These are phyloP conservation scores for Cenchrus americanus DNA, from an alignment of 176 grass and related monocot species.

Conservation along the genomic window DNA sequence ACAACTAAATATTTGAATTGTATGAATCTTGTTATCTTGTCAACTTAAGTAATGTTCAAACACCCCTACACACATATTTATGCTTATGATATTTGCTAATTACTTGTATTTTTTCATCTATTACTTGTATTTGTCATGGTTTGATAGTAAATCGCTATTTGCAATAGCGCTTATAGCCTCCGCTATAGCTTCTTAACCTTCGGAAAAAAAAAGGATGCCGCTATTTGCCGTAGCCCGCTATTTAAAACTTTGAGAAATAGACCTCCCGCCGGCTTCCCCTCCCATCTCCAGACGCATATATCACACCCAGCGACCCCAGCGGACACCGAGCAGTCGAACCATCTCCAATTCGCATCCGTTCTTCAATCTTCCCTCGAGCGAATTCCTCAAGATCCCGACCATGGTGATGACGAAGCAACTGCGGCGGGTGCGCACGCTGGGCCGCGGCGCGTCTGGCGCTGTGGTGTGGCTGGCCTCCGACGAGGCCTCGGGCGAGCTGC, in stretches of 20 bases:
- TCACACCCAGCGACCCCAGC: background rate
- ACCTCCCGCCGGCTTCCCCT: background rate
- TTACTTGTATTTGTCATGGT: too few species aligned
- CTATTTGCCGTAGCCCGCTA: too few species aligned
- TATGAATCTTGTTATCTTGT: too few species aligned
- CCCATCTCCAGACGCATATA: background rate
- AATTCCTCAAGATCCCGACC: background rate
- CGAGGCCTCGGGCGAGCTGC: conserved; percentile 44
- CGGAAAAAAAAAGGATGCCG: too few species aligned
- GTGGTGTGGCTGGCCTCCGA: conserved; percentile 65
- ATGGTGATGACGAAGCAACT: conserved; percentile 29
- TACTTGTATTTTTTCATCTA: too few species aligned
- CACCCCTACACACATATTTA: too few species aligned
- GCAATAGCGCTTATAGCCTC: too few species aligned
- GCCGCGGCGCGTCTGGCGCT: conserved; percentile 61
- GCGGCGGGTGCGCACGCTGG: conserved; percentile 58
- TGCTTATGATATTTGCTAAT: too few species aligned
- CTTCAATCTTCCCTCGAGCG: background rate
- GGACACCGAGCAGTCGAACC: background rate
- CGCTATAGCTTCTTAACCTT: too few species aligned
- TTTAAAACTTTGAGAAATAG: background rate
- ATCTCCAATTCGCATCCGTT: background rate
- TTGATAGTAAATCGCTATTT: too few species aligned
- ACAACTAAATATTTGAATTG: too few species aligned
- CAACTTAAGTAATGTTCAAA: too few species aligned